A percentile compares a stretch with the other conserved stretches of the same genome.
Conservation (phyloP, 208 protist genomes). For the Wallacemonas sp. region DNA sequence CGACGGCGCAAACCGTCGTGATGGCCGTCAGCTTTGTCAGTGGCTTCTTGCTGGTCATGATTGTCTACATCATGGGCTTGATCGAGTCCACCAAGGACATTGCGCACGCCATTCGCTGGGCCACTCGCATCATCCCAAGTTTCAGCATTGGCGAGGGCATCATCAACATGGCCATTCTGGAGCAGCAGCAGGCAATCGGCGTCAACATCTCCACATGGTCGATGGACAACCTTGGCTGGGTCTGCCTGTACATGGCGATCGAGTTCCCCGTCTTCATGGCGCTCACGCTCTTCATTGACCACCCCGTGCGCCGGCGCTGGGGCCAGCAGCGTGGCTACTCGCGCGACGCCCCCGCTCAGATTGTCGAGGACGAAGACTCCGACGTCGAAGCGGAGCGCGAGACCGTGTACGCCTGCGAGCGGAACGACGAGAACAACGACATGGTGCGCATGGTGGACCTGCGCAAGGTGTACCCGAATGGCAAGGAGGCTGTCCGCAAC, state of each 20-base stretch:
- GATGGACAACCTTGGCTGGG: slow-evolving; percentile 29
- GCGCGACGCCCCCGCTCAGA: slow-evolving; percentile 12
- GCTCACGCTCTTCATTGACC: slow-evolving; percentile 36
- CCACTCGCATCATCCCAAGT: slow-evolving; percentile 37
- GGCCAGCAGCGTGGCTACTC: slow-evolving; percentile 17
- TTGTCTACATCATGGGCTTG: slow-evolving; percentile 29
- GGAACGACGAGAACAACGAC: slow-evolving; percentile 28
- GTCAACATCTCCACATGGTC: slow-evolving; percentile 8
- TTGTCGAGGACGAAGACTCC: slow-evolving; percentile 27
- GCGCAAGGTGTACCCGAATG: slow-evolving; percentile 45
- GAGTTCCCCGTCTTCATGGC: slow-evolving; percentile 28
- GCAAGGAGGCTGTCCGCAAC: slow-evolving; percentile 51
- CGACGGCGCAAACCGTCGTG: slow-evolving; percentile 37
- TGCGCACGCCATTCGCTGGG: slow-evolving; percentile 20
- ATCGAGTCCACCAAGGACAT: slow-evolving; percentile 28
- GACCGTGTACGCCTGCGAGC: slow-evolving; percentile 9
- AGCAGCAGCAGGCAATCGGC: slow-evolving; percentile 14
- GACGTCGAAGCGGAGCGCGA: slow-evolving; percentile 28
- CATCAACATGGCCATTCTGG: slow-evolving; percentile 36
- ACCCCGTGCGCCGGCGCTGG: slow-evolving; percentile 24
- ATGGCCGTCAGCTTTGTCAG: slow-evolving; percentile 42
- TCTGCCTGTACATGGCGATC: slow-evolving; percentile 30
- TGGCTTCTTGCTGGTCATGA: slow-evolving; percentile 46
- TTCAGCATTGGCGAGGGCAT: slow-evolving; percentile 54
- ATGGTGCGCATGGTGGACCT: slow-evolving; percentile 55